Evolutionary conservation across 805 yeast genomes (phyloP).

Genomic region (Candida tammaniensis): DNA sequence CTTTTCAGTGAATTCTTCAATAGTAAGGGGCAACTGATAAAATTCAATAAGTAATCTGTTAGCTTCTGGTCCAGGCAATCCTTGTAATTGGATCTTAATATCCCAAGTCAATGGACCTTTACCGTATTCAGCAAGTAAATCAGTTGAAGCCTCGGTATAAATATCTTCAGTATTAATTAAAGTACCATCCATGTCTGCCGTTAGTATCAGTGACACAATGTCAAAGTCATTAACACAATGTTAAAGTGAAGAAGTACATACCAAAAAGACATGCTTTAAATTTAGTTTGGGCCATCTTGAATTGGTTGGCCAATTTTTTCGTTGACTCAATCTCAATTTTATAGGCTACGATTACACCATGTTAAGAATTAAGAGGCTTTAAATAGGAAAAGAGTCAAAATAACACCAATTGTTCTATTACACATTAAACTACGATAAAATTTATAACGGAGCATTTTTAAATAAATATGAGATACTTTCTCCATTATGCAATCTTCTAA

Average conservation of each 20-base stretch:
- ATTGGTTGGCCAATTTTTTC: background rate
- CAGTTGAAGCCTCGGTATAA: slow-evolving; percentile 76
- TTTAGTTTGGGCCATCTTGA: slow-evolving; percentile 1
- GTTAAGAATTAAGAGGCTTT: too few relatives aligned
- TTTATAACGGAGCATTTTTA: slow-evolving; percentile 49
- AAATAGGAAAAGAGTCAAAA: too few relatives aligned
- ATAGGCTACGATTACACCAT: too few relatives aligned
- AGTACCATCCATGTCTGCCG: slow-evolving; percentile 88
- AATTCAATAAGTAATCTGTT: slow-evolving; percentile 61
- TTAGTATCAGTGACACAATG: slow-evolving; percentile 9
- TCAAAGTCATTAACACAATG: background rate
- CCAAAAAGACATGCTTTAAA: slow-evolving; percentile 73
- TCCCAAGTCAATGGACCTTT: slow-evolving; percentile 90
- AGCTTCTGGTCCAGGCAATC: slow-evolving; percentile 83
- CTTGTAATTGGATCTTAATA: slow-evolving; percentile 82
- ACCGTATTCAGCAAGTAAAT: slow-evolving; percentile 61
- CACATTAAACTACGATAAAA: too few relatives aligned
- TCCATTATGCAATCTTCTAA: slow-evolving; percentile 93
- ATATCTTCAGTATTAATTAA: slow-evolving; percentile 88
- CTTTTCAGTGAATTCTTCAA: slow-evolving; percentile 56
- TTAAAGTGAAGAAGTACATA: slow-evolving; percentile 29
- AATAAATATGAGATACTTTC: slow-evolving; percentile 89
- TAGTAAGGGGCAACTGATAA: slow-evolving; percentile 61
- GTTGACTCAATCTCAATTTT: background rate
- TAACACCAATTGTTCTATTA: too few relatives aligned